Base-by-base conservation (phyloP, 2,329 filamentous ascomycete genomes). In the Colletotrichum gigasporum region DNA sequence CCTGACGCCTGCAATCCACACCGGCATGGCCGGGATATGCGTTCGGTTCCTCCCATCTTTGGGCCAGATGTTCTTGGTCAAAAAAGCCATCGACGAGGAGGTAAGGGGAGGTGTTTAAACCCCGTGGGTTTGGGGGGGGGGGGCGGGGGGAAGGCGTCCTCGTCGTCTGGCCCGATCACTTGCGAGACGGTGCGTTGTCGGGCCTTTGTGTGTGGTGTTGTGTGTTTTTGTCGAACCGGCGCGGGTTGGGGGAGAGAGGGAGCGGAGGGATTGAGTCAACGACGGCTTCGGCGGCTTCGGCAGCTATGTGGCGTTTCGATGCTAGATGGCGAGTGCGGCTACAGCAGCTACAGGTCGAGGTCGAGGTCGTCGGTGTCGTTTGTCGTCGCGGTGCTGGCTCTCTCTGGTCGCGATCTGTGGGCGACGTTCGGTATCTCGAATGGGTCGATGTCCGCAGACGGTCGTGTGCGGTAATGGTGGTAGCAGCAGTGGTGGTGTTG, bases 11-110 rank as follows among this genome's bases (percentile, higher is more conserved):
- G 58, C 64, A 37, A 67, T 54, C 66, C 66, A 68, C 3, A 67
- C 64, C 35, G 66, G 64, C 64, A 67, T 68, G 30, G 60, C 58
- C 37, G 66, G 66, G n/a, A 68, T 39, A 30, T 68, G 66, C 5
- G 41, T 42, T 34, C 66, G 60, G 30, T 68, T 64, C 48, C 64
- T 66, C 48, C 66, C 66, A 60, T 68, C 66, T 24, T 68, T 64
- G 54, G 58, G 58, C 64, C 64, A 68, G 35, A 67, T 65, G 26
- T 67, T 68, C 42, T 45, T 63, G 18, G 59, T 57, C 59, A 67
- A 51, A 32, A 64, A 68, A 55, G 63, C 58, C 63, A 65, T 51
- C 48, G 54, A 30, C 52, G 59, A 52, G 56, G 39, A 61, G 50
- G 28, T 28, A 34, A 61, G 50, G 28, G 20, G 63, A 54, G 35